A percentile compares a stretch with the other conserved stretches of the same genome.
Conservation (phyloP, 805 yeast genomes). For the Candida oleophila region DNA sequence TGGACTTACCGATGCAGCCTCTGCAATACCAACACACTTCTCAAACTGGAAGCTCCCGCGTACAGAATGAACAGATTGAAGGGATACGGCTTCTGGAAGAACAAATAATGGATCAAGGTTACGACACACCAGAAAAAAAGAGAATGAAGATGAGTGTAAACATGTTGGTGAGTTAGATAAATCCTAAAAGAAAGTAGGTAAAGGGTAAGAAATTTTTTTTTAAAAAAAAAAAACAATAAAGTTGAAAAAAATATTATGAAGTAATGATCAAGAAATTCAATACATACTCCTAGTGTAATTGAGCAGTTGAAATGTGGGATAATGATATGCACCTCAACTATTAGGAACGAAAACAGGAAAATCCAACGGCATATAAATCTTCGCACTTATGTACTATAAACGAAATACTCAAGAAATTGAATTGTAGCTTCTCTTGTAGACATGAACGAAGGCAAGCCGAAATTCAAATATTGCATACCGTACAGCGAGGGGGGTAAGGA, state of each 20-base stretch:
- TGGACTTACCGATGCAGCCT: neutral
- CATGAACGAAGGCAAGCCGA: slow-evolving; percentile 12
- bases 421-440: neutral
- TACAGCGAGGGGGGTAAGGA: slow-evolving; percentile 6
- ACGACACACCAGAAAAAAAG: slow-evolving; percentile 29
- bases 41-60: neutral
- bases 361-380: neutral
- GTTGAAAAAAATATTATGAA: too few species aligned
- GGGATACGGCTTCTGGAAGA: neutral
- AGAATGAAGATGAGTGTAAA: slow-evolving; percentile 40
- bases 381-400: neutral
- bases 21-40: neutral
- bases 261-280: neutral
- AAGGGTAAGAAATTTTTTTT: neutral
- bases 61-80: neutral
- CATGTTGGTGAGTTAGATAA: slow-evolving; percentile 36
- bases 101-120: slow-evolving; percentile 7
- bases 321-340: neutral
- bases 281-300: neutral
- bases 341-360: neutral
- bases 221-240: neutral
- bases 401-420: neutral
- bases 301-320: neutral
- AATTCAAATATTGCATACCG: slow-evolving; percentile 19
- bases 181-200: neutral